These are phyloP conservation scores for Aethionema arabicum DNA, from an alignment of 345 rosid genomes.

Conservation along the genomic window DNA sequence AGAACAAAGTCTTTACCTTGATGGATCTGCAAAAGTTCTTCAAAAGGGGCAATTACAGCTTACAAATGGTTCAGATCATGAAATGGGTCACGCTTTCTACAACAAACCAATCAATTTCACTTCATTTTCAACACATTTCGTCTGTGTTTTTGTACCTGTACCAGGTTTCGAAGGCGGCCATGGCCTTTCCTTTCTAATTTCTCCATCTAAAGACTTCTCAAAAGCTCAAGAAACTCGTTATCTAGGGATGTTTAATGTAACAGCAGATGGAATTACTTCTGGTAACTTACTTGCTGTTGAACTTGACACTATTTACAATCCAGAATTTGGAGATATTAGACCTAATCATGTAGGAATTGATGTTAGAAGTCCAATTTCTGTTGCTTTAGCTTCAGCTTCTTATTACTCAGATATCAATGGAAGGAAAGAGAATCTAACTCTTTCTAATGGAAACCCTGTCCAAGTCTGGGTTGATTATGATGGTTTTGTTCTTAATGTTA, in stretches of 20 bases:
- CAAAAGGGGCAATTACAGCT: slow-evolving; percentile 50
- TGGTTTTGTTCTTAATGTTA: slow-evolving; percentile 43
- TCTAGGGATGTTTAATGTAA: slow-evolving; percentile 52
- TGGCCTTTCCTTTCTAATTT: slow-evolving; percentile 46
- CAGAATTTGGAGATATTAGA: slow-evolving; percentile 46
- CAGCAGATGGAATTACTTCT: slow-evolving; percentile 29
- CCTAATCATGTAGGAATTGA: slow-evolving; percentile 64
- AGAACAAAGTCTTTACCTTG: slow-evolving; percentile 33
- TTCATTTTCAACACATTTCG: slow-evolving; percentile 47
- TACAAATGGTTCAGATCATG: slow-evolving; percentile 38
- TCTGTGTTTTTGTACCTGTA: slow-evolving; percentile 40
- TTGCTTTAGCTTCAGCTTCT: slow-evolving; percentile 34
- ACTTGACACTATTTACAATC: slow-evolving; percentile 51
- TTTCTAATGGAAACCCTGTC: slow-evolving; percentile 45
- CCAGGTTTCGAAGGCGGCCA: slow-evolving; percentile 43
- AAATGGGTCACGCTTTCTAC: slow-evolving; percentile 53
- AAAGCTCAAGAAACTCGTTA: slow-evolving; percentile 23
- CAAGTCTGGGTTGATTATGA: slow-evolving; percentile 70
- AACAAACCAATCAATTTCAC: slow-evolving; percentile 45
- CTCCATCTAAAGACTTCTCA: slow-evolving; percentile 34
- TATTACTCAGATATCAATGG: slow-evolving; percentile 37
- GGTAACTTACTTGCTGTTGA: slow-evolving; percentile 54
- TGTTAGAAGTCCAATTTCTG: slow-evolving; percentile 46
- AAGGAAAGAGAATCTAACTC: slow-evolving; percentile 28
- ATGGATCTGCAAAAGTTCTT: slow-evolving; percentile 40